Evolutionary conservation across 225 moss, liverwort and hornwort genomes (phyloP).

Genomic region (Neckera pumila): DNA sequence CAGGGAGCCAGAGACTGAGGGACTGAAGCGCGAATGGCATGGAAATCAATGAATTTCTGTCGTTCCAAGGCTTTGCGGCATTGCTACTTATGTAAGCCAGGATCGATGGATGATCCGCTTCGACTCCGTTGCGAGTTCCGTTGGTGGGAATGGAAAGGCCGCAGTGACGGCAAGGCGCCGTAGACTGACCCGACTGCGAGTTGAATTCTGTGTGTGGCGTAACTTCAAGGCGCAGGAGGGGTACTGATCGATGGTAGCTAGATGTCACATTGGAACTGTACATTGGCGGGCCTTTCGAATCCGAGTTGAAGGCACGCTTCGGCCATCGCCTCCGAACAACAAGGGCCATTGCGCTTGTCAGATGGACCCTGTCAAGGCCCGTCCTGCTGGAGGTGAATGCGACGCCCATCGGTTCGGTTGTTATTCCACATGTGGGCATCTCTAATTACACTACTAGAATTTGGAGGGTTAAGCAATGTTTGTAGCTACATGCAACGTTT

Average conservation of each 20-base stretch:
- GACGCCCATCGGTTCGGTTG: not conserved
- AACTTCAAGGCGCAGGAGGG: not conserved
- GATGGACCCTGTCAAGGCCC: not conserved
- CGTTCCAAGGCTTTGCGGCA: not conserved
- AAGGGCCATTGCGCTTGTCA: not conserved
- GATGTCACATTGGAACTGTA: not conserved
- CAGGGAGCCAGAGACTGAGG: no score
- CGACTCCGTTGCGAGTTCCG: not conserved
- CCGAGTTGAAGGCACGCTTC: not conserved
- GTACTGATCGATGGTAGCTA: not conserved
- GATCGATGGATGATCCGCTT: not conserved
- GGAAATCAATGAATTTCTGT: not conserved
- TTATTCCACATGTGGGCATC: not conserved
- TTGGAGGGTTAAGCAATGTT: not conserved
- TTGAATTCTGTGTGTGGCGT: not conserved
- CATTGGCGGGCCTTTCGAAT: not conserved
- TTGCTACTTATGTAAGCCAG: not conserved
- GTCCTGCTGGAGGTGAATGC: not conserved
- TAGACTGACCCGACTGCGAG: not conserved
- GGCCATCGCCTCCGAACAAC: not conserved
- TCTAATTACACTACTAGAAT: not conserved
- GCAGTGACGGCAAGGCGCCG: not conserved
- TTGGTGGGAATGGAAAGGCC: not conserved
- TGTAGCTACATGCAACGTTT: not conserved
- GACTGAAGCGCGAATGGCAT: not conserved